Evolutionary conservation across 495 filamentous ascomycete genomes (phyloP).

Genomic region (Hypomontagnella monticulosa): DNA sequence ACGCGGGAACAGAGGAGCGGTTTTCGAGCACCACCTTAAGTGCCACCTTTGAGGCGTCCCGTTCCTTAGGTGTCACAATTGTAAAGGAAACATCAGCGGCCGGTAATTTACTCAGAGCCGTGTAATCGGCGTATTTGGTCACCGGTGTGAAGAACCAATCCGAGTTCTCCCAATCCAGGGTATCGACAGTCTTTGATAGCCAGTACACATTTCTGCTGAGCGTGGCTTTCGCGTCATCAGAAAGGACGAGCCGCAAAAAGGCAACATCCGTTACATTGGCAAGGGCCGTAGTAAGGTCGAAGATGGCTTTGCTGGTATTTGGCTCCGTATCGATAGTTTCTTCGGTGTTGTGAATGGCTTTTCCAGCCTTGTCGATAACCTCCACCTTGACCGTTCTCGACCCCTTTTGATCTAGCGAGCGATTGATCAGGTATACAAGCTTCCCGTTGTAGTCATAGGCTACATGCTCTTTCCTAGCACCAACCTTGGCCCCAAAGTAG

Average conservation of each 20-base stretch:
- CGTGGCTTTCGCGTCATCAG: constrained; percentile 40
- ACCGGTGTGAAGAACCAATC: constrained; percentile 69
- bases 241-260: constrained; percentile 62
- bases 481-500: constrained; percentile 69
- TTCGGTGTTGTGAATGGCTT: constrained; percentile 44
- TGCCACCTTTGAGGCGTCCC: neutral
- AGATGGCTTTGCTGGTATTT: constrained; percentile 50
- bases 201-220: constrained; percentile 72
- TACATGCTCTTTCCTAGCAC: constrained; percentile 63
- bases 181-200: constrained; percentile 60
- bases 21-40: constrained; percentile 61
- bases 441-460: constrained; percentile 62
- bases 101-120: constrained; percentile 54
- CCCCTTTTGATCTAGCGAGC: constrained; percentile 54
- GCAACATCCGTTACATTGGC: constrained; percentile 54
- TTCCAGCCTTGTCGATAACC: constrained; percentile 59
- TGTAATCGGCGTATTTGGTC: constrained; percentile 62
- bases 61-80: constrained; percentile 11
- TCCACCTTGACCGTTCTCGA: constrained; percentile 58
- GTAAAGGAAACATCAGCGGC: constrained; percentile 50
- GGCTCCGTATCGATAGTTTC: constrained; percentile 46
- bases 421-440: constrained; percentile 66
- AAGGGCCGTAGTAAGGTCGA: constrained; percentile 47
- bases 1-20: constrained; percentile 60
- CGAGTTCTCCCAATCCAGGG: constrained; percentile 64